Conservation (phyloP, 2,329 filamentous ascomycete genomes). For the Verticillium nonalfalfae region DNA sequence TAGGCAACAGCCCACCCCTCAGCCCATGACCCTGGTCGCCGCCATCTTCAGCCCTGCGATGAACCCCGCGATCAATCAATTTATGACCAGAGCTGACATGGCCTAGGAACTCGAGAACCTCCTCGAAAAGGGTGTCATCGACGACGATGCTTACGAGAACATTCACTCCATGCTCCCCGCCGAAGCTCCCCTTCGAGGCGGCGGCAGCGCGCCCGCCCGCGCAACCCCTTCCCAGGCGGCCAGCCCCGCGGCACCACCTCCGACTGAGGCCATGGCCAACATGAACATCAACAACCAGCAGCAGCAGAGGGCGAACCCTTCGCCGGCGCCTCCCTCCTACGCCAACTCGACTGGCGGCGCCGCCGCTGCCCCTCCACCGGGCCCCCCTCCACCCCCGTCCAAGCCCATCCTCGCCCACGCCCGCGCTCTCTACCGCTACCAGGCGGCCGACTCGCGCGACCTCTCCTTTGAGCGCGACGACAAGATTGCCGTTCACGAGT, state of each 20-base stretch:
- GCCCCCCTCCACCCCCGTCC: slow-evolving; percentile 24
- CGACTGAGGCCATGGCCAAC: slow-evolving; percentile 33
- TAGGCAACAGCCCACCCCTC: slow-evolving; percentile 30
- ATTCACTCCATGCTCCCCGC: slow-evolving; percentile 70
- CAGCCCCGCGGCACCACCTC: slow-evolving; percentile 19
- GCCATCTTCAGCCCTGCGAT: not conserved
- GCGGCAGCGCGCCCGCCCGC: slow-evolving; percentile 30
- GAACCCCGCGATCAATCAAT: not conserved
- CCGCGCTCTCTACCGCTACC: slow-evolving; percentile 78
- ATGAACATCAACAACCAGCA: slow-evolving; percentile 23
- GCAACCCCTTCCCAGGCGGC: slow-evolving; percentile 21
- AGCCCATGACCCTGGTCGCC: not conserved
- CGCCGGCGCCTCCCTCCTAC: slow-evolving; percentile 44
- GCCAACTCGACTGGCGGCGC: slow-evolving; percentile 32
- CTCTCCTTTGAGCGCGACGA: slow-evolving; percentile 77
- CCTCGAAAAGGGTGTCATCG: slow-evolving; percentile 74
- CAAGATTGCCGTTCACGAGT: slow-evolving; percentile 72
- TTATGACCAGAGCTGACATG: not conserved
- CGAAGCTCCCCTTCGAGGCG: slow-evolving; percentile 54
- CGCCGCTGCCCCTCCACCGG: slow-evolving; percentile 14
- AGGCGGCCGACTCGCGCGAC: slow-evolving; percentile 72
- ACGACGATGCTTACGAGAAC: slow-evolving; percentile 65
- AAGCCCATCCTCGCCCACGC: slow-evolving; percentile 65
- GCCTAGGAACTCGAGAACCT: slow-evolving; percentile 89
- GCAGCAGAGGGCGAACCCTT: not conserved